Evolutionary conservation across 768 basidiomycete species (phyloP).

Genomic region (Tylopilus vinaceipallidus): DNA sequence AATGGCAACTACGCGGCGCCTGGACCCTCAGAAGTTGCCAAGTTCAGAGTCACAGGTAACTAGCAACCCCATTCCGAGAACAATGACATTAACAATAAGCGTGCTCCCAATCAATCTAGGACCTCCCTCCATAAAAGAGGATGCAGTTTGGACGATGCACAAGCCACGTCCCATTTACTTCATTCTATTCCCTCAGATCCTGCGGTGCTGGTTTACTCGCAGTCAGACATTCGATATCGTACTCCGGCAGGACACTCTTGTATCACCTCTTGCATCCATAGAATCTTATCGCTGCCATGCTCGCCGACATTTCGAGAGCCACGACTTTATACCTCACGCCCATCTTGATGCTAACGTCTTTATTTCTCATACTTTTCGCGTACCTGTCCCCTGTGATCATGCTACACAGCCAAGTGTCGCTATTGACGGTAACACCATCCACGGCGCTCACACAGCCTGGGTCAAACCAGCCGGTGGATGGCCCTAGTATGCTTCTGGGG

Average conservation of each 20-base stretch:
- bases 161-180: background rate
- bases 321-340: conserved; percentile 68
- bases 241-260: conserved; percentile 20
- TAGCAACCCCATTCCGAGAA: conserved; percentile 8
- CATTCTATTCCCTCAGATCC: conserved; percentile 2
- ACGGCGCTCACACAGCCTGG: conserved; percentile 38
- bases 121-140: conserved; percentile 19
- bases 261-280: background rate
- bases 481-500: conserved; percentile 67
- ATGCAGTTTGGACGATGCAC: conserved; percentile 1
- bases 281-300: conserved; percentile 43
- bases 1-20: background rate
- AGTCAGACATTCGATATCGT: background rate
- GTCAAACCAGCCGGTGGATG: conserved; percentile 45
- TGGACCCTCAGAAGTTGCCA: background rate
- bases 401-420: conserved; percentile 59
- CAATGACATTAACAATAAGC: conserved; percentile 18
- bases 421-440: conserved; percentile 64
- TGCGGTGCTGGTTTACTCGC: conserved; percentile 26
- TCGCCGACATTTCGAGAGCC: conserved; percentile 66
- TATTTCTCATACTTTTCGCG: conserved; percentile 63
- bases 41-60: background rate
- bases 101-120: conserved; percentile 1
- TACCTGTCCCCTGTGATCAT: conserved; percentile 65
- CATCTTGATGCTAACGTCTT: conserved; percentile 59